Evolutionary conservation across 108 stramenopile species (phyloP).

Genomic region (Mayamaea pseudoterrestris): DNA sequence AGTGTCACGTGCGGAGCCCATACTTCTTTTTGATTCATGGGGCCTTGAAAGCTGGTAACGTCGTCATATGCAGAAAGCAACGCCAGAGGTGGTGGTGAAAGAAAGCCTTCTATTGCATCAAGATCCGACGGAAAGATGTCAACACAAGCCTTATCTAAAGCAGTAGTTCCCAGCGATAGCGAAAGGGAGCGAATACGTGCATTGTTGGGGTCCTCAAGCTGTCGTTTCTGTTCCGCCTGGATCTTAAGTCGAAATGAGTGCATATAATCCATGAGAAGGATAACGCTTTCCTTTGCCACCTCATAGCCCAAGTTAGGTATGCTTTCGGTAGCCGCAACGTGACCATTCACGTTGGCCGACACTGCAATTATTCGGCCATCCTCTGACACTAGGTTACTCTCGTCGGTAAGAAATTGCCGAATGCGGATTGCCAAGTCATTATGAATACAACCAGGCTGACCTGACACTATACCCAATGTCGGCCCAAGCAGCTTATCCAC

Average conservation of each 20-base stretch:
- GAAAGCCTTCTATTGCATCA: constrained; percentile 4
- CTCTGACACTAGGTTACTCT: no score
- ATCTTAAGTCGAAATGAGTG: constrained; percentile 16
- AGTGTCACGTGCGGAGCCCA: constrained; percentile 47
- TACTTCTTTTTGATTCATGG: constrained; percentile 8
- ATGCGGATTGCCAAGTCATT: no score
- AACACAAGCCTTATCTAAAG: constrained; percentile 1
- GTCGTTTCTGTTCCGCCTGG: constrained; percentile 13
- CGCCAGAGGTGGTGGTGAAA: constrained; percentile 26
- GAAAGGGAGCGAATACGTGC: neutral
- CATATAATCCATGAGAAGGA: constrained; percentile 2
- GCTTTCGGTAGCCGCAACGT: no score
- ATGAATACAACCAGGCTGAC: no score
- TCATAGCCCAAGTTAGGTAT: no score
- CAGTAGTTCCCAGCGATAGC: neutral
- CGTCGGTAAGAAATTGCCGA: no score
- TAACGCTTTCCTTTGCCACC: no score
- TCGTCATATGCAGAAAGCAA: constrained; percentile 28
- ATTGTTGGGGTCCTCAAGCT: neutral
- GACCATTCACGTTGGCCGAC: no score
- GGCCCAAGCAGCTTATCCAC: no score
- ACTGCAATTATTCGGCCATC: no score
- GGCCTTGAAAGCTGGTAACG: constrained; percentile 7
- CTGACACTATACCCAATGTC: no score
- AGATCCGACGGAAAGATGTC: neutral